Base-by-base conservation (phyloP, 2,329 filamentous ascomycete species). In the Penicillium corylophilum region DNA sequence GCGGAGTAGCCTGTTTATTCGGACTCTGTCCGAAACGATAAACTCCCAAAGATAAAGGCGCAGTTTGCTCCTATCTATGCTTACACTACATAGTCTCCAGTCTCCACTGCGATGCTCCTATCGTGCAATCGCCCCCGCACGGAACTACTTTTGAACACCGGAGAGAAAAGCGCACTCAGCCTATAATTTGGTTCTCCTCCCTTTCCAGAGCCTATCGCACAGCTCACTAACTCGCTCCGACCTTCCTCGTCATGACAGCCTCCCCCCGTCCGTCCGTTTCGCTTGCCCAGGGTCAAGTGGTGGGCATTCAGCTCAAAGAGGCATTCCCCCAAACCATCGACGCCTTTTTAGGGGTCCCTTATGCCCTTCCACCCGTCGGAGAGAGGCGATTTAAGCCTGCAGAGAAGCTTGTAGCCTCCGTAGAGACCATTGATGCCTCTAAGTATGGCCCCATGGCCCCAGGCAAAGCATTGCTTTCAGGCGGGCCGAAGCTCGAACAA, bases 311-410 rank as follows among this genome's bases (percentile, higher is more conserved):
- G 9, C 44, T 67, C 13, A 47, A 56, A 6, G 55, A 63, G 6
- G 51, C 50, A n/a, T 54, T 69, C 48, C 58, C 59, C 2, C 52
- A 61, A n/a, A 48, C 62, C 1, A 50, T 71, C 4, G 69, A 73
- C 26, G 67, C 67, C 5, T 82, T 82, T 56, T 64, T 77, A 0
- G 77, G 78, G 1, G 72, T 82, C 10, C 78, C 77, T 0, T 81
- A 80, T 53, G 78, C 75, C 0, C 60, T 75, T 2, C 73, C 77
- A 3, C 77, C 79, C 10, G 70, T 65, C 2, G 78, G 76, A 0
- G 69, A 78, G n/a, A 67, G 67, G 18, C 72, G 79, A 13, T 82
- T 81, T 53, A 69, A 67, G 5, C 72, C 66, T 4, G 64, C 77
- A 1, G 64, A 64, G 23, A 62, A 63, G 26, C 60, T 72, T 18